Conservation (phyloP, 2,329 filamentous ascomycete species). For the Colletotrichum acutatum region DNA sequence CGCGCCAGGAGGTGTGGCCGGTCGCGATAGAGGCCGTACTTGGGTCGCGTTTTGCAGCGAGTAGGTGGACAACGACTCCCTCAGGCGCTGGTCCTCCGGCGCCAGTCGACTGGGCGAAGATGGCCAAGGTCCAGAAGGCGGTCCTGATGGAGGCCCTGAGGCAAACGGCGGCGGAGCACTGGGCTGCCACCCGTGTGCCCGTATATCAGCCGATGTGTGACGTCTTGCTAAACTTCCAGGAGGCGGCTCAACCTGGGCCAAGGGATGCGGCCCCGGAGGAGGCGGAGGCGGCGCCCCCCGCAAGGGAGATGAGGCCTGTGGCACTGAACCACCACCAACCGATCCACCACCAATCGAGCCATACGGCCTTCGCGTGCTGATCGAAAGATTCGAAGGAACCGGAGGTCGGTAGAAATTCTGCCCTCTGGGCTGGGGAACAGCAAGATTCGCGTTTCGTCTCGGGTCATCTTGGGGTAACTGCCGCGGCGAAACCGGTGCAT, state of each 20-base stretch:
- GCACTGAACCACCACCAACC: conserved; percentile 64
- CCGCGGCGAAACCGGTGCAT: conserved; percentile 85
- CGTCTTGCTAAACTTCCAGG: conserved; percentile 80
- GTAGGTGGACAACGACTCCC: conserved; percentile 67
- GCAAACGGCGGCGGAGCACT: conserved; percentile 56
- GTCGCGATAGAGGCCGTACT: conserved; percentile 58
- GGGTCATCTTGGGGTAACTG: conserved; percentile 88
- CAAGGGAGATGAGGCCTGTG: conserved; percentile 79
- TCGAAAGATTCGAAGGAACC: conserved; percentile 83
- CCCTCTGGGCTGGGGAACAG: conserved; percentile 68
- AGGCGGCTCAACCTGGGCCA: conserved; percentile 70
- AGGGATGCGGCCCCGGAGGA: conserved; percentile 73
- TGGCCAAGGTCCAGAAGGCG: conserved; percentile 62
- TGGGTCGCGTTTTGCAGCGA: conserved; percentile 59
- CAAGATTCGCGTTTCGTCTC: conserved; percentile 73
- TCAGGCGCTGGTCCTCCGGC: conserved; percentile 64
- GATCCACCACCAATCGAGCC: conserved; percentile 83
- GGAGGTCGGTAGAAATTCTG: conserved; percentile 78
- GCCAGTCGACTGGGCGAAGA: conserved; percentile 62
- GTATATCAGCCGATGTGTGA: conserved; percentile 96
- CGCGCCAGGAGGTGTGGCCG: conserved; percentile 63
- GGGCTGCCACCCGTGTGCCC: conserved; percentile 83
- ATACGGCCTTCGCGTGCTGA: conserved; percentile 81
- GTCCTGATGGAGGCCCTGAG: conserved; percentile 63
- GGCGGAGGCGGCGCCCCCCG: conserved; percentile 74